Conservation (phyloP, 1,284 basidiomycete species). For the Cryptococcus maquisensis region DNA sequence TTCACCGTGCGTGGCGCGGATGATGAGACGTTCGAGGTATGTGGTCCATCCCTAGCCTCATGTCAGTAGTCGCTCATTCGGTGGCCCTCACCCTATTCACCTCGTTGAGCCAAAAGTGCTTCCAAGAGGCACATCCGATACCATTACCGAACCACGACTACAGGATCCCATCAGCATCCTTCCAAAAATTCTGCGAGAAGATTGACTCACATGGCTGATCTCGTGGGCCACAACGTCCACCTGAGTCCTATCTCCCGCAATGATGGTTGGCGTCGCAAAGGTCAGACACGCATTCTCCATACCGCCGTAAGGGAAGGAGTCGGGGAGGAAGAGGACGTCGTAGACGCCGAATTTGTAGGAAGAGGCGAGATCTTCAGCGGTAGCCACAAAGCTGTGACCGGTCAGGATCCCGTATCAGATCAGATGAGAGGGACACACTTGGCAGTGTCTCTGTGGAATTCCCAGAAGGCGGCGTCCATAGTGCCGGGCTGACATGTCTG, state of each 20-base stretch:
- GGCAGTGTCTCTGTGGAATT: slow-evolving; percentile 79
- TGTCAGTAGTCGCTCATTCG: slow-evolving; percentile 75
- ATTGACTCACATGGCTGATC: slow-evolving; percentile 43
- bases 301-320: slow-evolving; percentile 82
- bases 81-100: slow-evolving; percentile 74
- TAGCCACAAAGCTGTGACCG: slow-evolving; percentile 61
- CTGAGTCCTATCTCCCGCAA: slow-evolving; percentile 76
- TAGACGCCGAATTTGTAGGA: slow-evolving; percentile 76
- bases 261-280: slow-evolving; percentile 79
- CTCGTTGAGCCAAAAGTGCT: slow-evolving; percentile 89
- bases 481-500: slow-evolving; percentile 57
- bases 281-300: slow-evolving; percentile 63
- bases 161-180: not conserved
- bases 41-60: not conserved
- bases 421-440: slow-evolving; percentile 50
- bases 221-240: slow-evolving; percentile 77
- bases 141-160: slow-evolving; percentile 86
- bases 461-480: slow-evolving; percentile 75
- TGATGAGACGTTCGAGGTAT: slow-evolving; percentile 31
- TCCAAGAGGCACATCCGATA: slow-evolving; percentile 51
- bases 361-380: slow-evolving; percentile 68
- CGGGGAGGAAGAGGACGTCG: slow-evolving; percentile 75
- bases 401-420: not conserved
- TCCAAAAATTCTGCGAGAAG: not conserved
- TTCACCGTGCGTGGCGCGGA: slow-evolving; percentile 67